Percentiles rank a stretch among this genome's conserved stretches.
These are phyloP conservation scores for Metschnikowia cubensis DNA, from an alignment of 805 yeast species.

Conservation along the genomic window DNA sequence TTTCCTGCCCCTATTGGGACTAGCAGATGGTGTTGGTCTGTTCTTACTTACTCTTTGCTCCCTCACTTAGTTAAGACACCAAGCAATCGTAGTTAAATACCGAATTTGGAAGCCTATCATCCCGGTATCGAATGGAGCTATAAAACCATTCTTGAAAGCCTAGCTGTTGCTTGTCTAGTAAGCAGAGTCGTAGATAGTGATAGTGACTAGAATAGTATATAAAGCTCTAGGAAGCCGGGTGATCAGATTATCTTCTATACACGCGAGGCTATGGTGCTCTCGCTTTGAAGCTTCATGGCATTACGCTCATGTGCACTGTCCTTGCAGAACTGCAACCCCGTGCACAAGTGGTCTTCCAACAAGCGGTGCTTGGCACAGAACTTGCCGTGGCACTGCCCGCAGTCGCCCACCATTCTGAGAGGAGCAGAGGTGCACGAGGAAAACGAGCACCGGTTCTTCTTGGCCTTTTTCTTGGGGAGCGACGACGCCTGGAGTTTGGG, in stretches of 20 bases:
- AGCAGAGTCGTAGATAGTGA: too few species aligned
- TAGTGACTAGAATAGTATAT: too few species aligned
- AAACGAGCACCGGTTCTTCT: slow-evolving; percentile 50
- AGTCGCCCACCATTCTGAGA: slow-evolving; percentile 70
- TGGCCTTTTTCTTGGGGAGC: slow-evolving; percentile 26
- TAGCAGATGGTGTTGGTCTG: too few species aligned
- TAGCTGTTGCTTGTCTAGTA: too few species aligned
- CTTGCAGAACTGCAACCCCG: slow-evolving; percentile 74
- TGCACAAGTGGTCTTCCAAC: slow-evolving; percentile 79
- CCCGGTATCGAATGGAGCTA: too few species aligned
- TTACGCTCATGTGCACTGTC: slow-evolving; percentile 79
- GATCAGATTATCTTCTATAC: slow-evolving; percentile 6
- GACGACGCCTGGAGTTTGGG: slow-evolving; percentile 14
- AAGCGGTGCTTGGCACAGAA: slow-evolving; percentile 85
- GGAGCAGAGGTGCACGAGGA: slow-evolving; percentile 61
- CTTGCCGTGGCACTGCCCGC: slow-evolving; percentile 78
- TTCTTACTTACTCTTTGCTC: too few species aligned
- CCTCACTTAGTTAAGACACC: too few species aligned
- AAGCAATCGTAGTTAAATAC: too few species aligned
- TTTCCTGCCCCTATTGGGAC: too few species aligned
- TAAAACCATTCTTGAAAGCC: too few species aligned
- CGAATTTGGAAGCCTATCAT: too few species aligned
- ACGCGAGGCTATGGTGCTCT: slow-evolving; percentile 65
- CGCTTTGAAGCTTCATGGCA: slow-evolving; percentile 77
- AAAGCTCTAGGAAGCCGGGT: too few species aligned